Conservation (phyloP, 768 basidiomycete genomes). For the Steccherinum ochraceum region DNA sequence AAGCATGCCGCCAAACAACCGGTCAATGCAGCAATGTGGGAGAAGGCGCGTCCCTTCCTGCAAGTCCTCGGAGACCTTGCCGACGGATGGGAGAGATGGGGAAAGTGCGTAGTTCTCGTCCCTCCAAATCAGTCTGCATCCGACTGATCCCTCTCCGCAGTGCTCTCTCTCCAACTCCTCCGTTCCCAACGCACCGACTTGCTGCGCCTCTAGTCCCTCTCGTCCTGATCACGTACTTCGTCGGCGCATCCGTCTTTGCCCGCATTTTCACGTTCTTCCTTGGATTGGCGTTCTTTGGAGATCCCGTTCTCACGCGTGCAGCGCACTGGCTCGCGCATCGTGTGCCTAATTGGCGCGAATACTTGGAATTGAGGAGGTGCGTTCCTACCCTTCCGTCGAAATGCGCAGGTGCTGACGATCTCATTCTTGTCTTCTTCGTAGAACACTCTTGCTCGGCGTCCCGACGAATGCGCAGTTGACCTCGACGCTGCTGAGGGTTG, state of each 20-base stretch:
- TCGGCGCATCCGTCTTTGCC: conserved; percentile 24
- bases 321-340: conserved; percentile 24
- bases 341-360: conserved; percentile 30
- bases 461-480: conserved; percentile 41
- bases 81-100: conserved; percentile 36
- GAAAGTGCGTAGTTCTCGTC: conserved; percentile 17
- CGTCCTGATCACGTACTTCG: conserved; percentile 22
- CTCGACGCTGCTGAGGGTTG: conserved; percentile 35
- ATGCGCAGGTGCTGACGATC: background rate
- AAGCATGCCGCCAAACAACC: conserved; percentile 24
- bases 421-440: conserved; percentile 8
- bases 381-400: conserved; percentile 11
- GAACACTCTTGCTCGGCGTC: conserved; percentile 31
- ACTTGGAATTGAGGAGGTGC: conserved; percentile 31
- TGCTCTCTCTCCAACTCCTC: conserved; percentile 32
- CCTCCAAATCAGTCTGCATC: background rate
- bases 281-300: conserved; percentile 35
- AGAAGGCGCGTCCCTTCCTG: conserved; percentile 29
- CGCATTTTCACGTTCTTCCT: conserved; percentile 23
- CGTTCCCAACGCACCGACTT: conserved; percentile 27
- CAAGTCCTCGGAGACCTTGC: conserved; percentile 25
- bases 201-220: conserved; percentile 24
- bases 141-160: conserved; percentile 10
- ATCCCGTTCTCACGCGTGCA: conserved; percentile 27
- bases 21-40: conserved; percentile 27